phyloP scores from a whole-genome alignment of 345 rosid species.

The Psidium guajava region DNA sequence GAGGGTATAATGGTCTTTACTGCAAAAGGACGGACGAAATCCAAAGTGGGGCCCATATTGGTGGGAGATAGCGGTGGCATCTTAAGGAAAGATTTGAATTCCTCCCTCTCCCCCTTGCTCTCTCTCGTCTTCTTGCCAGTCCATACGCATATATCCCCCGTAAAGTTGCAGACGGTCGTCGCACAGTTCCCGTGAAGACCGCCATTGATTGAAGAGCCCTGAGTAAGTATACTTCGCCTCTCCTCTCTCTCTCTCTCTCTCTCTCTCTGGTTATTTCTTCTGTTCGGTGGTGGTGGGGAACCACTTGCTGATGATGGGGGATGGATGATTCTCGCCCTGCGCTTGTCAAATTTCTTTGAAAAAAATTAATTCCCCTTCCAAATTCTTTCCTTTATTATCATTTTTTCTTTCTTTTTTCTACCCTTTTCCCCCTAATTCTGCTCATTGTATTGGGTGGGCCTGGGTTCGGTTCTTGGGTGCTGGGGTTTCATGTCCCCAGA shows the following conservation, averaged over 20 bases:
- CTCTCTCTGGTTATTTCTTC: neutral
- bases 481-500: neutral
- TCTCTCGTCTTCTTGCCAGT: neutral
- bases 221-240: neutral
- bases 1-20: neutral
- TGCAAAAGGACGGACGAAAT: neutral
- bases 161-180: neutral
- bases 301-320: neutral
- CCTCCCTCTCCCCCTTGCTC: neutral
- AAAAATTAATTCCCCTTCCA: neutral
- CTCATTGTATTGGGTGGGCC: neutral
- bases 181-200: neutral
- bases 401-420: neutral
- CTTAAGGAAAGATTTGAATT: neutral
- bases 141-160: neutral
- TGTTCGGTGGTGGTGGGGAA: neutral
- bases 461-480: neutral
- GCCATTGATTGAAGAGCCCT: neutral
- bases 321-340: neutral
- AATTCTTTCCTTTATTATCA: too few species aligned
- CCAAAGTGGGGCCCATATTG: neutral
- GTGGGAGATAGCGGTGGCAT: neutral
- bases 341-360: neutral
- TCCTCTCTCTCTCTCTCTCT: neutral
- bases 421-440: neutral